Percentiles rank a stretch among this genome's conserved stretches.
Evolutionary conservation across 129 eudicot genomes (phyloP).

Genomic region (Helianthus tuberosus): DNA sequence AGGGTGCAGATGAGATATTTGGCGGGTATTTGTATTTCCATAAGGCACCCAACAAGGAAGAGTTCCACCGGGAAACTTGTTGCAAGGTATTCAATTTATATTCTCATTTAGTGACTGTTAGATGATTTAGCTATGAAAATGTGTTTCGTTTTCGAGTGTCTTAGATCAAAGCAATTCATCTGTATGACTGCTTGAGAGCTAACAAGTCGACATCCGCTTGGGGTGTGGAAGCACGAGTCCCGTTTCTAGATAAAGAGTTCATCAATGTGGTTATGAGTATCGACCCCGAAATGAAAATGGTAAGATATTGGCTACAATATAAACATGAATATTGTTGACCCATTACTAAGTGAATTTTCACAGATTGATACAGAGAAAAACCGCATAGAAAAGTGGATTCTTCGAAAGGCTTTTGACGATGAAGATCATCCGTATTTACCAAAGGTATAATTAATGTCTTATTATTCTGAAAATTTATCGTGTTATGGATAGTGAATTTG

Average conservation of each 20-base stretch:
- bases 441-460: conserved; percentile 41
- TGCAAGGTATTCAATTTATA: conserved; percentile 34
- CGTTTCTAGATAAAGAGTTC: conserved; percentile 75
- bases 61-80: conserved; percentile 44
- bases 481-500: background rate
- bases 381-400: conserved; percentile 57
- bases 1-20: conserved; percentile 78
- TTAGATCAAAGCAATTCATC: conserved; percentile 39
- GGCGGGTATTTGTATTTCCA: conserved; percentile 81
- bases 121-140: background rate
- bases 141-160: background rate
- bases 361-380: conserved; percentile 42
- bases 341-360: background rate
- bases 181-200: conserved; percentile 76
- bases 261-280: conserved; percentile 33
- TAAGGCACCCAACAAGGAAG: conserved; percentile 75
- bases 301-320: conserved; percentile 10
- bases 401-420: conserved; percentile 55
- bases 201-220: conserved; percentile 82
- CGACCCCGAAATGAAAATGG: conserved; percentile 54
- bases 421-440: conserved; percentile 69
- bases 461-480: too few relatives aligned
- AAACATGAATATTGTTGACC: background rate
- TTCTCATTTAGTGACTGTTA: background rate
- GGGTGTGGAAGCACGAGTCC: conserved; percentile 84